Percentiles rank a stretch among this genome's conserved stretches.
phyloP scores from a whole-genome alignment of 2,329 filamentous ascomycete genomes.

The Talaromyces islandicus region DNA sequence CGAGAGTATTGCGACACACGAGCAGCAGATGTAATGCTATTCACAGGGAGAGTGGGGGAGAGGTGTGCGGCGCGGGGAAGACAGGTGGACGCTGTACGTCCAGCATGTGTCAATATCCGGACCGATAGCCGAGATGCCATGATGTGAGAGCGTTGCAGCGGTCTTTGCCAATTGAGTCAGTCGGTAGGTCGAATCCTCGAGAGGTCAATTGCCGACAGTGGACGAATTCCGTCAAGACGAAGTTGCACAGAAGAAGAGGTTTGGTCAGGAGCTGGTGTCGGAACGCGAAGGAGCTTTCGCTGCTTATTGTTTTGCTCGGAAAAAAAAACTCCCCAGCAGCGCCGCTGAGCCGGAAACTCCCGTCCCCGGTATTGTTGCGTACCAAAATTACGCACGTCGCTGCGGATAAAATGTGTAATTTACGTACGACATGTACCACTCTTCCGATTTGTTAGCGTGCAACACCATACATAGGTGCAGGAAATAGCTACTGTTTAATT shows the following conservation, averaged over 20 bases:
- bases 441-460: not conserved
- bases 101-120: constrained; percentile 27
- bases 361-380: not conserved
- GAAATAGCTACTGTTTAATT: not conserved
- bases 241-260: not conserved
- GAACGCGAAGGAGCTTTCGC: not conserved
- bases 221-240: not conserved
- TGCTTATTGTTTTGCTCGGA: not conserved
- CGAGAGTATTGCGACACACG: constrained; percentile 27
- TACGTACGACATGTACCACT: not conserved
- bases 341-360: not conserved
- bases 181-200: not conserved
- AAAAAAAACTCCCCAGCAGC: not conserved
- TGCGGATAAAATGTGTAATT: not conserved
- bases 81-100: constrained; percentile 26
- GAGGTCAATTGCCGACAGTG: constrained; percentile 1
- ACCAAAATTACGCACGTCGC: not conserved
- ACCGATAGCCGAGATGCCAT: constrained; percentile 12
- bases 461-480: not conserved
- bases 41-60: constrained; percentile 21
- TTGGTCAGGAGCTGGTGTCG: not conserved
- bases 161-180: constrained; percentile 2
- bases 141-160: not conserved
- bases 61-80: constrained; percentile 21
- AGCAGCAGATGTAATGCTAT: constrained; percentile 20